Conservation (phyloP, 2,329 filamentous ascomycete species). For the Aspergillus fructus region DNA sequence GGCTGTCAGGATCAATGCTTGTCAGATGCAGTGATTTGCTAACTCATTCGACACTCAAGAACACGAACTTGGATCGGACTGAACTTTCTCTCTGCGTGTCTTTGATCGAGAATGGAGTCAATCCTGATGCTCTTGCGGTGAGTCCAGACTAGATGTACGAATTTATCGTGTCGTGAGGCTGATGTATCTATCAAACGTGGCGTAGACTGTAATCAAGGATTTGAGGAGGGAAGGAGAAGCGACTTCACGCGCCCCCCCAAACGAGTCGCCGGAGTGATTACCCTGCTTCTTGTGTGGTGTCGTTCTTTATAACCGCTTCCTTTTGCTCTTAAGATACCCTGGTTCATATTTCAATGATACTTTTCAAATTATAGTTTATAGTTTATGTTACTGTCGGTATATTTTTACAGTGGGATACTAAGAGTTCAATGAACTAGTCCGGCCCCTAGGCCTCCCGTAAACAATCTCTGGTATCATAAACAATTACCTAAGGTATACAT, state of each 20-base stretch:
- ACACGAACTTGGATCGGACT: slow-evolving; percentile 87
- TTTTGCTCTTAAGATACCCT: slow-evolving; percentile 18
- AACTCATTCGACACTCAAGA: slow-evolving; percentile 54
- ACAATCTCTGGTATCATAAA: slow-evolving; percentile 26
- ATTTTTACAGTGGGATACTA: neutral
- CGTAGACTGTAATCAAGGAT: slow-evolving; percentile 48
- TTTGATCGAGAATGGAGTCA: slow-evolving; percentile 94
- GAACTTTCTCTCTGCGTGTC: slow-evolving; percentile 94
- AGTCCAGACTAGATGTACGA: slow-evolving; percentile 35
- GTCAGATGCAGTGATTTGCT: neutral
- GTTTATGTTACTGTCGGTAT: neutral
- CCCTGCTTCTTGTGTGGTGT: neutral
- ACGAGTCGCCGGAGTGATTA: slow-evolving; percentile 20
- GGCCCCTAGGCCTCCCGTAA: slow-evolving; percentile 1
- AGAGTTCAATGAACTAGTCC: neutral
- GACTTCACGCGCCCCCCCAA: slow-evolving; percentile 24
- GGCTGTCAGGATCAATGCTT: neutral
- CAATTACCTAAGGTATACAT: slow-evolving; percentile 11
- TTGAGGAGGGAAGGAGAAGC: slow-evolving; percentile 41
- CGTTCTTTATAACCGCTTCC: neutral
- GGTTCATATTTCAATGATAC: slow-evolving; percentile 4
- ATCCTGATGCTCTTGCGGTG: slow-evolving; percentile 92
- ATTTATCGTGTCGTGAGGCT: neutral
- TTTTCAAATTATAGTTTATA: neutral
- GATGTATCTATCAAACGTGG: slow-evolving; percentile 1